phyloP scores from a whole-genome alignment of 768 basidiomycete genomes.

The Clathrus columnatus region DNA sequence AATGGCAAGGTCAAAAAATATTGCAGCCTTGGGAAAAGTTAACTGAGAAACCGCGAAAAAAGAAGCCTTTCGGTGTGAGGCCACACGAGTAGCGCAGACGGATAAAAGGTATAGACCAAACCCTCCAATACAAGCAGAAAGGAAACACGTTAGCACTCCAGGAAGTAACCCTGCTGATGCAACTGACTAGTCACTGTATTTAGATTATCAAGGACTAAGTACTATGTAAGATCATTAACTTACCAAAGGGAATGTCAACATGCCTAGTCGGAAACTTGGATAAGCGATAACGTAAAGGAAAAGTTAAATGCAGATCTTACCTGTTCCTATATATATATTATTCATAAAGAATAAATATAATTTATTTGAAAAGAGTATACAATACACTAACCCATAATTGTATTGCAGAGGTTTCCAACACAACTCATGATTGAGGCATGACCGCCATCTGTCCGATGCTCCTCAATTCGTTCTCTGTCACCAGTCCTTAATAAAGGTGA shows the following conservation, averaged over 20 bases:
- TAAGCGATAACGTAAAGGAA: not conserved
- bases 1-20: conserved; percentile 91
- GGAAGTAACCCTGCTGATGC: conserved; percentile 86
- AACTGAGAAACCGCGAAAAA: conserved; percentile 79
- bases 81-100: conserved; percentile 67
- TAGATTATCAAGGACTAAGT: not conserved
- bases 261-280: conserved; percentile 41
- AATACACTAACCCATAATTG: conserved; percentile 83
- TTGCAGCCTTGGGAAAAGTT: conserved; percentile 80
- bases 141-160: conserved; percentile 78
- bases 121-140: conserved; percentile 65
- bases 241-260: conserved; percentile 84
- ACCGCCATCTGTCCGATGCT: conserved; percentile 38
- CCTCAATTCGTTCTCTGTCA: conserved; percentile 11
- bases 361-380: conserved; percentile 18
- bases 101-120: conserved; percentile 90
- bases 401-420: conserved; percentile 77
- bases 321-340: conserved; percentile 3
- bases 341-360: not conserved
- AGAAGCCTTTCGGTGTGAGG: conserved; percentile 58
- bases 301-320: not conserved
- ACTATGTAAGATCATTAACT: conserved; percentile 17
- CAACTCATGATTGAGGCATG: conserved; percentile 61
- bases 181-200: conserved; percentile 51
- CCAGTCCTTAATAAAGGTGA: conserved; percentile 43